Evolutionary conservation across 2,329 filamentous ascomycete genomes (phyloP).

Genomic region (Diplodia corticola): DNA sequence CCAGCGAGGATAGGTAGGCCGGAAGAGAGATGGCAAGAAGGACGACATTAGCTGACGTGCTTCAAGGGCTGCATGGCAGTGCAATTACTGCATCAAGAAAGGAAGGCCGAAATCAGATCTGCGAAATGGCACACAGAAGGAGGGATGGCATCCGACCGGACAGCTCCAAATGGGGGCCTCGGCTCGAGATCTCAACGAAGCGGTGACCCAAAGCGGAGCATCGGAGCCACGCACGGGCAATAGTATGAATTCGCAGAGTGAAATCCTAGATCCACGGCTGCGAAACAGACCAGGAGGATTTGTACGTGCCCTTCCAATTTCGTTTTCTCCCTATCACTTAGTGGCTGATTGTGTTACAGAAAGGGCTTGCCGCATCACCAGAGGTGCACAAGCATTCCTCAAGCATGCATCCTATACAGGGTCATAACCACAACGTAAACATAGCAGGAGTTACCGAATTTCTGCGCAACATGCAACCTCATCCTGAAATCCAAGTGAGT

Average conservation of each 20-base stretch:
- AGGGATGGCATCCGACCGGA: not conserved
- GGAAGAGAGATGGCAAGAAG: too few species aligned
- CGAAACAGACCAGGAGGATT: not conserved
- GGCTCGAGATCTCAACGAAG: not conserved
- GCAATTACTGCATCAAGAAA: constrained; percentile 10
- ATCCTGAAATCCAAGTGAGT: not conserved
- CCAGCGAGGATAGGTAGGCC: not conserved
- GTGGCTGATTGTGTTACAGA: not conserved
- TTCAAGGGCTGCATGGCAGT: constrained; percentile 2
- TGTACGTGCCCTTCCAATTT: not conserved
- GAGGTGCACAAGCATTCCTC: not conserved
- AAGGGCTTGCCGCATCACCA: not conserved
- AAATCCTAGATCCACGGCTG: not conserved
- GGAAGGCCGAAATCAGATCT: not conserved
- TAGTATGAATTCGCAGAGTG: not conserved
- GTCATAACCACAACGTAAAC: too few species aligned
- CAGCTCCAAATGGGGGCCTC: not conserved
- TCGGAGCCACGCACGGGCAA: not conserved
- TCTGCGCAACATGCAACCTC: not conserved
- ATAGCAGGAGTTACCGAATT: not conserved
- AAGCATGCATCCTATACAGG: not conserved
- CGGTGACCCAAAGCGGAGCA: not conserved
- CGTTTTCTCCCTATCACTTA: not conserved
- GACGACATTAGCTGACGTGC: not conserved
- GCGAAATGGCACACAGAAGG: not conserved